Percentiles rank a stretch among this genome's conserved stretches.
These are phyloP conservation scores for Lippia alba DNA, from an alignment of 305 asterid species.

Conservation along the genomic window DNA sequence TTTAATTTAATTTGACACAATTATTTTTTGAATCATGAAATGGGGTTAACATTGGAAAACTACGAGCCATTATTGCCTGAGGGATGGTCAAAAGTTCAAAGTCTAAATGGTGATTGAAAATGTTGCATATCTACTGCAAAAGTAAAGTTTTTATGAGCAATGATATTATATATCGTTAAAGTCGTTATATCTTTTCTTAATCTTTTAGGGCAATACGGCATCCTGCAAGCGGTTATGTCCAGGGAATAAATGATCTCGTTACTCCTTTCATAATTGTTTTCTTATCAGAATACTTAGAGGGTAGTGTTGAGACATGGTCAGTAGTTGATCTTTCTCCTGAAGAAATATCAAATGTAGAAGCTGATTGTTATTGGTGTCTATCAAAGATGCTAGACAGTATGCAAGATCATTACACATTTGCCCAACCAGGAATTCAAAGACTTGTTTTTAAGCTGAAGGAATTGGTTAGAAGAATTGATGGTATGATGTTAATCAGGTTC, in stretches of 20 bases:
- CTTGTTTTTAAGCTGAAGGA: conserved; percentile 97
- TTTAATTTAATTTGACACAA: too few species aligned
- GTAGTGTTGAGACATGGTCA: conserved; percentile 76
- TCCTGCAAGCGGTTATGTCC: conserved; percentile 99
- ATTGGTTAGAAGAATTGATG: conserved; percentile 91
- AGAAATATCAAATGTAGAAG: conserved; percentile 73
- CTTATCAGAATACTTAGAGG: conserved; percentile 87
- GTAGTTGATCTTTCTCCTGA: conserved; percentile 72
- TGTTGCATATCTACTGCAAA: too few species aligned
- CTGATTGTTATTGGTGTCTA: conserved; percentile 98
- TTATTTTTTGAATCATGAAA: too few species aligned
- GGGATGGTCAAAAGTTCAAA: too few species aligned
- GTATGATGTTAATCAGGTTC: conserved; percentile 40
- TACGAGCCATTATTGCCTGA: too few species aligned
- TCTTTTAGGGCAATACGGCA: conserved; percentile 90
- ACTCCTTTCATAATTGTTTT: conserved; percentile 96
- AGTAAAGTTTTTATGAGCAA: too few species aligned
- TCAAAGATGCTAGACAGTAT: conserved; percentile 95
- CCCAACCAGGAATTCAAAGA: conserved; percentile 98
- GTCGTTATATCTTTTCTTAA: too few species aligned
- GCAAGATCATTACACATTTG: conserved; percentile 99
- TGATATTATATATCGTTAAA: too few species aligned
- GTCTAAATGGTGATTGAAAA: too few species aligned
- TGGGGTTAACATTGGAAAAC: too few species aligned
- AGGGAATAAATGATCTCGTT: conserved; percentile 96